These are phyloP conservation scores for Colletotrichum orchidophilum DNA, from an alignment of 2,329 filamentous ascomycete genomes.

Conservation along the genomic window DNA sequence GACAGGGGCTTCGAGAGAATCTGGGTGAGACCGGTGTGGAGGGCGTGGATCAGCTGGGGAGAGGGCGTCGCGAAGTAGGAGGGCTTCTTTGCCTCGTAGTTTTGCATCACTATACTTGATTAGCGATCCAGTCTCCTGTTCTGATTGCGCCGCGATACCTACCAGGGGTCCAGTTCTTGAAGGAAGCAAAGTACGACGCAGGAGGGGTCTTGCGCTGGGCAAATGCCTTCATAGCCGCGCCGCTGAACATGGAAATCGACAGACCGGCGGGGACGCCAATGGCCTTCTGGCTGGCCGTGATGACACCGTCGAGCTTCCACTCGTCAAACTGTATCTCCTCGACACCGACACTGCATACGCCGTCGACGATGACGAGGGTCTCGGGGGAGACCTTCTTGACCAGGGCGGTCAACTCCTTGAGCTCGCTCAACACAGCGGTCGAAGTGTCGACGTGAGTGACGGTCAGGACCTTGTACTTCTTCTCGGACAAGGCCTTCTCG, in stretches of 20 bases:
- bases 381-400: constrained; percentile 89
- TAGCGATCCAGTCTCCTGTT: neutral
- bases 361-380: constrained; percentile 91
- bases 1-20: constrained; percentile 83
- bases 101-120: constrained; percentile 81
- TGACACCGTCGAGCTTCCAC: constrained; percentile 90
- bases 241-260: constrained; percentile 93
- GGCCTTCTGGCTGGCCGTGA: constrained; percentile 96
- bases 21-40: constrained; percentile 88
- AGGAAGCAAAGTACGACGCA: constrained; percentile 90
- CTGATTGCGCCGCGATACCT: constrained; percentile 43
- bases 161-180: constrained; percentile 98
- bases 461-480: constrained; percentile 93
- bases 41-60: constrained; percentile 90
- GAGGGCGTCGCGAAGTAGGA: constrained; percentile 98
- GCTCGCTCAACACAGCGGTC: constrained; percentile 92
- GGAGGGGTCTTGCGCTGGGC: constrained; percentile 84
- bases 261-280: constrained; percentile 95
- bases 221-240: constrained; percentile 83
- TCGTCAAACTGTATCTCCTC: constrained; percentile 97
- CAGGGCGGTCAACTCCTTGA: constrained; percentile 83
- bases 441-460: constrained; percentile 98
- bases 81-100: constrained; percentile 97
- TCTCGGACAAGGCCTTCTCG: constrained; percentile 87
- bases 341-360: constrained; percentile 94